Percentiles rank a stretch among this genome's conserved stretches.
Evolutionary conservation across 345 rosid genomes (phyloP).

Genomic region (Gossypium bickii): DNA sequence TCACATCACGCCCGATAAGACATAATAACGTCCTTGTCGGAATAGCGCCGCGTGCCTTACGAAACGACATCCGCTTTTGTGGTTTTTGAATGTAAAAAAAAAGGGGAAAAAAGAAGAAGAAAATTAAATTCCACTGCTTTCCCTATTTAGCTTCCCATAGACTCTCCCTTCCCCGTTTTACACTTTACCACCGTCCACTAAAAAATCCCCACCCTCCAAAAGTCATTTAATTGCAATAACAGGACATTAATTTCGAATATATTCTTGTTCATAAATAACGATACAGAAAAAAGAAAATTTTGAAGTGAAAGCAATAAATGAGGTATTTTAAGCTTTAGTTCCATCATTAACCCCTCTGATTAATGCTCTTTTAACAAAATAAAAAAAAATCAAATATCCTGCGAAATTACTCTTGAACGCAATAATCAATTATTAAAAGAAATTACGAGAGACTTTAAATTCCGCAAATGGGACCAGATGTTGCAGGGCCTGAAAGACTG

Average conservation of each 20-base stretch:
- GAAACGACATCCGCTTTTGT: constrained; percentile 10
- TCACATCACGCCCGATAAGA: background rate
- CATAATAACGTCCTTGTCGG: background rate
- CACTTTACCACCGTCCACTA: background rate
- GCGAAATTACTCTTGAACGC: constrained; percentile 40
- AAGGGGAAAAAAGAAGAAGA: too few relatives aligned
- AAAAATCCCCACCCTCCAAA: background rate
- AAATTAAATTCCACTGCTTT: background rate
- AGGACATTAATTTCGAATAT: background rate
- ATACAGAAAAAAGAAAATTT: too few relatives aligned
- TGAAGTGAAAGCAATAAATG: background rate
- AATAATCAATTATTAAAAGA: too few relatives aligned
- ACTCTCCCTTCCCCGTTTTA: background rate
- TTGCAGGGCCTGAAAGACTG: constrained; percentile 61
- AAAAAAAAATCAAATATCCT: constrained; percentile 11
- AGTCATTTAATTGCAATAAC: background rate
- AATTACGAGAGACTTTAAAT: constrained; percentile 37
- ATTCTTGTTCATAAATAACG: background rate
- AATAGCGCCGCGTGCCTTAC: constrained; percentile 14
- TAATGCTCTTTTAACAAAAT: background rate
- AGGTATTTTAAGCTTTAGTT: background rate
- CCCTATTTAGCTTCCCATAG: background rate
- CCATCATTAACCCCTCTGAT: background rate
- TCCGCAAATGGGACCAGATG: constrained; percentile 40
- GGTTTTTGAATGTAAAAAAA: background rate